Conservation (phyloP, 768 basidiomycete species). For the Scleroderma bovista region DNA sequence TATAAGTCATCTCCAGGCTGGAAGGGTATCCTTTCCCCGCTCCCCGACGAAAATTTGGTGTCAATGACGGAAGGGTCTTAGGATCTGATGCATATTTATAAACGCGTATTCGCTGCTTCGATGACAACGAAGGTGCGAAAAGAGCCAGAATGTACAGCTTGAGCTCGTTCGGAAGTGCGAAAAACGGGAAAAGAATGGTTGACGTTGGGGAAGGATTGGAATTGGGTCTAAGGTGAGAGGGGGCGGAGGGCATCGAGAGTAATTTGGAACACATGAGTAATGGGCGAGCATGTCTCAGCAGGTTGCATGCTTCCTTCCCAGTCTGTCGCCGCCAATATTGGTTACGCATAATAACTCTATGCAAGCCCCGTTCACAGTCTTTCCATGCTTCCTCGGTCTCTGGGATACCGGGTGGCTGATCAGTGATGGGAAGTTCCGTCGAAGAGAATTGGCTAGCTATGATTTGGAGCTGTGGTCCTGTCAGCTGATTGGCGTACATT, state of each 20-base stretch:
- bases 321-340: conserved; percentile 38
- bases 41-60: conserved; percentile 27
- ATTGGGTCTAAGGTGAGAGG: too few species aligned
- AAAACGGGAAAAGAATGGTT: conserved; percentile 31
- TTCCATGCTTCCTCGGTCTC: conserved; percentile 28
- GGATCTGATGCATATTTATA: conserved; percentile 46
- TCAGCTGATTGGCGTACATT: conserved; percentile 39
- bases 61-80: conserved; percentile 43
- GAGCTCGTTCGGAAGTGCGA: conserved; percentile 50
- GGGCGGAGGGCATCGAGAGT: conserved; percentile 7
- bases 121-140: conserved; percentile 51
- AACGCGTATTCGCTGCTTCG: conserved; percentile 51
- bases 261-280: conserved; percentile 35
- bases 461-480: conserved; percentile 8
- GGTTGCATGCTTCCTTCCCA: conserved; percentile 43
- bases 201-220: conserved; percentile 11
- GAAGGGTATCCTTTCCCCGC: conserved; percentile 13
- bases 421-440: conserved; percentile 12
- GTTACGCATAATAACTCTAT: conserved; percentile 42
- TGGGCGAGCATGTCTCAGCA: conserved; percentile 45
- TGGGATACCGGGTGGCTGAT: conserved; percentile 2
- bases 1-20: conserved; percentile 6
- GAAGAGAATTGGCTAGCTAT: conserved; percentile 4
- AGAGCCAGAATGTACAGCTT: conserved; percentile 51
- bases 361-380: conserved; percentile 31